Conservation (phyloP, 805 yeast species). For the Yarrowia hollandica region DNA sequence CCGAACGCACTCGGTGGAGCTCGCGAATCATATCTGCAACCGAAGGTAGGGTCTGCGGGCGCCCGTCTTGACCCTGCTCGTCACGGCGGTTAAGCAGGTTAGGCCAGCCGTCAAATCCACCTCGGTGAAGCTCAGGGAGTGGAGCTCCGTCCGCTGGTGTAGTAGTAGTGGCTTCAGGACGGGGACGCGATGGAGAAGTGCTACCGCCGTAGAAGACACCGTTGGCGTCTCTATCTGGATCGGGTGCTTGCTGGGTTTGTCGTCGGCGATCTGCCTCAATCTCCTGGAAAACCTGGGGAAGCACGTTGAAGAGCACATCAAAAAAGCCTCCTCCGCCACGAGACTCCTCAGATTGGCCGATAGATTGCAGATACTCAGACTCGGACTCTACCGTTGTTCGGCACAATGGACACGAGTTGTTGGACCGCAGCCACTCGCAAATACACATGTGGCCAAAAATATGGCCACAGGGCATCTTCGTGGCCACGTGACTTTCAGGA, state of each 20-base stretch:
- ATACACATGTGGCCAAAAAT: conserved; percentile 84
- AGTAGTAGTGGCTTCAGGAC: not conserved
- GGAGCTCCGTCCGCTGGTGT: no score
- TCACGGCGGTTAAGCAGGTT: not conserved
- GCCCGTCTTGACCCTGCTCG: no score
- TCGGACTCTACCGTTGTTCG: conserved; percentile 54
- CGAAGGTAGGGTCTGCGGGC: not conserved
- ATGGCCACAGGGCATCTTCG: conserved; percentile 82
- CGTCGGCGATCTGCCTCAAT: conserved; percentile 15
- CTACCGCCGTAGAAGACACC: no score
- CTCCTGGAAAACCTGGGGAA: conserved; percentile 31
- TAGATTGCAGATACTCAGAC: conserved; percentile 34
- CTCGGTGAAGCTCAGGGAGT: no score
- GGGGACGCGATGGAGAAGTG: no score
- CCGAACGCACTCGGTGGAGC: not conserved
- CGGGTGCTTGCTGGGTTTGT: not conserved
- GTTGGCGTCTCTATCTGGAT: no score
- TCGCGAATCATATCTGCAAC: not conserved
- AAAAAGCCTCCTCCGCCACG: conserved; percentile 33
- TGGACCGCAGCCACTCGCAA: conserved; percentile 74
- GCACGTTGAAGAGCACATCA: conserved; percentile 32
- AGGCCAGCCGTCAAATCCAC: not conserved
- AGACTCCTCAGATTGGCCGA: conserved; percentile 33
- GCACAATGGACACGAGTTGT: conserved; percentile 84
- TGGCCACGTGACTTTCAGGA: conserved; percentile 56